These are phyloP conservation scores for Aquilaria sinensis DNA, from an alignment of 345 rosid species.

Conservation along the genomic window DNA sequence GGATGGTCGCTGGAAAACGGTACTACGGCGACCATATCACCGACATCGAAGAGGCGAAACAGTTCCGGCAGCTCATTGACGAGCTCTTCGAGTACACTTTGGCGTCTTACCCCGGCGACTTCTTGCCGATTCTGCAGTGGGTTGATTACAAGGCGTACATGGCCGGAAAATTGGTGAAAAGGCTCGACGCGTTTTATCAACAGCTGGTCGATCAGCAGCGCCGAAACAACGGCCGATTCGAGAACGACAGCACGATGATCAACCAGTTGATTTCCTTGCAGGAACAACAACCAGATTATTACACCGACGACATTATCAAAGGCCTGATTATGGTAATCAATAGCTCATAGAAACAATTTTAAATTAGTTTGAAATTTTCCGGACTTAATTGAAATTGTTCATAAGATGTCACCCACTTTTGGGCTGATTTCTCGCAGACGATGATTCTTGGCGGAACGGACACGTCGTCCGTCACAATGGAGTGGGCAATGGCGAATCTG, in stretches of 20 bases:
- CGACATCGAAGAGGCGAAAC: conserved; percentile 22
- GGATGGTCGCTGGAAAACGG: conserved; percentile 40
- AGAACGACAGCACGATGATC: conserved; percentile 22
- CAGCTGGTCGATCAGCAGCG: conserved; percentile 25
- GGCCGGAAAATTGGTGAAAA: conserved; percentile 13
- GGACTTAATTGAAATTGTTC: not conserved
- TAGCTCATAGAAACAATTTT: no score
- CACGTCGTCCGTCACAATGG: conserved; percentile 7
- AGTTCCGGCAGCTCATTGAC: conserved; percentile 25
- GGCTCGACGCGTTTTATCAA: conserved; percentile 23
- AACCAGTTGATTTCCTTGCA: conserved; percentile 25
- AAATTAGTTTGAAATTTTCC: no score
- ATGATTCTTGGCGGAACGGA: conserved; percentile 8
- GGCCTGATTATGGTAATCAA: conserved; percentile 9
- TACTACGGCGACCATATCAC: conserved; percentile 30
- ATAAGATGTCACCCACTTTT: not conserved
- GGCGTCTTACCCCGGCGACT: conserved; percentile 22
- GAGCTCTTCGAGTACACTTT: conserved; percentile 17
- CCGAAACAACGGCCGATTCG: not conserved
- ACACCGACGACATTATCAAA: conserved; percentile 19
- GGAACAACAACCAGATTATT: conserved; percentile 26
- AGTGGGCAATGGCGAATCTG: conserved; percentile 19
- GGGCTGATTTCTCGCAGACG: not conserved
- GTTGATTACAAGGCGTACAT: conserved; percentile 8
- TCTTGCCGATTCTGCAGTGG: conserved; percentile 20